Base-by-base conservation (phyloP, 768 basidiomycete genomes). In the Auriculariales sp. region DNA sequence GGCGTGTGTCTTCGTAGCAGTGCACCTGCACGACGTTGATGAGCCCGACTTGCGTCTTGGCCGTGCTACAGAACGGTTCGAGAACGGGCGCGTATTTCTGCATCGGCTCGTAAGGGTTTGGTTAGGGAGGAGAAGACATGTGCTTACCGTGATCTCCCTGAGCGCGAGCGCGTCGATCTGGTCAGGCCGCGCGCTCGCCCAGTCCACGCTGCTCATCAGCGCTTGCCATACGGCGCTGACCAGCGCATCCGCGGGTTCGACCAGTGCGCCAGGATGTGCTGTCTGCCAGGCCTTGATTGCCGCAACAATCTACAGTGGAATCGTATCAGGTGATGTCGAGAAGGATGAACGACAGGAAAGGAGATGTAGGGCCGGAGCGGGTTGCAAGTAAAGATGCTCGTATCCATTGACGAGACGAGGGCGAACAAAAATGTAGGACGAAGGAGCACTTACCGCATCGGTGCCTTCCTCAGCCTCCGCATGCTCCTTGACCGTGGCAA, bases 181-280 rank as follows among this genome's bases (percentile, higher is more conserved):
- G 62, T 97, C 92, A 11, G 91, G 77, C 46, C 89, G 78, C 9
- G 89, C 80, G 58, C 75, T 80, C n/a, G n/a, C n/a, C 39, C 87
- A 90, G 61, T 97, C 92, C 27, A 95, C 73, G 31, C 81, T 79
- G 17, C 78, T 71, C 77, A 95, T 84, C 49, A 97, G 75, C 19
- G 87, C 91, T 58, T 83, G 79, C 92, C 92, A 99, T 62, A 94
- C 81, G 68, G 89, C 89, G n/a, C n/a, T n/a, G n/a, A n/a, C n/a
- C n/a, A n/a, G n/a, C n/a, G n/a, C n/a, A n/a, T n/a, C n/a, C n/a
- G n/a, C n/a, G n/a, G n/a, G n/a, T n/a, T n/a, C n/a, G n/a, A n/a
- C n/a, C n/a, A n/a, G n/a, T n/a, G n/a, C n/a, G n/a, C n/a, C n/a
- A n/a, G n/a, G n/a, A n/a, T n/a, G n/a, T n/a, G n/a, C n/a, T n/a